Conservation (phyloP, 1,284 basidiomycete genomes). For the Trametes pubescens region DNA sequence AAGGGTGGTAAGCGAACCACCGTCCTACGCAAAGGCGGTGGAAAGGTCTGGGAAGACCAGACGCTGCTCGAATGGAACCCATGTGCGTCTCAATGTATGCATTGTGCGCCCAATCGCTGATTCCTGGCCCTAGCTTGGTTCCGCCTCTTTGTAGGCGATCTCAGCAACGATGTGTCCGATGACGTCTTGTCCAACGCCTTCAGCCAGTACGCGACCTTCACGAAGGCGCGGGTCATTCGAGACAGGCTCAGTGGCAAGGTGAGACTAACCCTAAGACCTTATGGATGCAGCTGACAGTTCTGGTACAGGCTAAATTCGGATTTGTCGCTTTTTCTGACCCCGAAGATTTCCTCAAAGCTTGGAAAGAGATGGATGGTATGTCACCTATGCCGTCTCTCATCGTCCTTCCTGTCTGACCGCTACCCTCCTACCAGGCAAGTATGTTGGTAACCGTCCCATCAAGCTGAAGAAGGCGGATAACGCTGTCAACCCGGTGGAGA, state of each 20-base stretch:
- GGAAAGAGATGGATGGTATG: constrained; percentile 99
- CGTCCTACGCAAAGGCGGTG: constrained; percentile 93
- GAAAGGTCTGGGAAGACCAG: constrained; percentile 98
- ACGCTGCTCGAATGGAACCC: constrained; percentile 98
- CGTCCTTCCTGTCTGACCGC: constrained; percentile 3
- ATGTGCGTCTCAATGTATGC: constrained; percentile 60
- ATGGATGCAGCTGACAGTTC: constrained; percentile 9
- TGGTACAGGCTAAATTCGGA: constrained; percentile 88
- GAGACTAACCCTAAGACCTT: not conserved
- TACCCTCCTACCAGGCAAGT: constrained; percentile 74
- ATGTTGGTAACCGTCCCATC: constrained; percentile 94
- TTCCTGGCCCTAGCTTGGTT: constrained; percentile 81
- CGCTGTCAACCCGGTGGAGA: constrained; percentile 90
- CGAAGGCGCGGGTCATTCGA: constrained; percentile 94
- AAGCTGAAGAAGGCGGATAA: constrained; percentile 91
- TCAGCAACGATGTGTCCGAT: constrained; percentile 98
- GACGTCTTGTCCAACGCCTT: constrained; percentile 94
- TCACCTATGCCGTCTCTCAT: not conserved
- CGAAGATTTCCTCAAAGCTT: constrained; percentile 97
- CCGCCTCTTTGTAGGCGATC: constrained; percentile 96
- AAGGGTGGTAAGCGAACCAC: constrained; percentile 95
- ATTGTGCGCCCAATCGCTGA: constrained; percentile 29
- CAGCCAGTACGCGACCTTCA: constrained; percentile 90
- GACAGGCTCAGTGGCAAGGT: constrained; percentile 93
- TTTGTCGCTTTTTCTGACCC: constrained; percentile 99